Evolutionary conservation across 1,284 basidiomycete genomes (phyloP).

Genomic region (Hypsizygus ulmarius): DNA sequence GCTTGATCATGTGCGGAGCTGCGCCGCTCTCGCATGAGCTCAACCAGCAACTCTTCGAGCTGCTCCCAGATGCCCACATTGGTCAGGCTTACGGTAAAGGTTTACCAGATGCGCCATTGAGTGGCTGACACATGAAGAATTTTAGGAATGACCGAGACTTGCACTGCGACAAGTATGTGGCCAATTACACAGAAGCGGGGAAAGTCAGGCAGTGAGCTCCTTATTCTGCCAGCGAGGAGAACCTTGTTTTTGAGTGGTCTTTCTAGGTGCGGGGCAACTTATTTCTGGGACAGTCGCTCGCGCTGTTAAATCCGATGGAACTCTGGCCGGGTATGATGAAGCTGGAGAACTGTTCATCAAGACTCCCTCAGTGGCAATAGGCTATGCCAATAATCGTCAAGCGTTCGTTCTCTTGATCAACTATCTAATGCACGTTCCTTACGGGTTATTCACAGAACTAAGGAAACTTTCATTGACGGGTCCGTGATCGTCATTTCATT

Average conservation of each 20-base stretch:
- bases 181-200: conserved; percentile 47
- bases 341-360: conserved; percentile 60
- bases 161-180: conserved; percentile 50
- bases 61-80: conserved; percentile 26
- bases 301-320: conserved; percentile 61
- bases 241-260: too few species aligned
- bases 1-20: conserved; percentile 35
- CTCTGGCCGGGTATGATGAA: conserved; percentile 54
- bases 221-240: too few species aligned
- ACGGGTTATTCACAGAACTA: conserved; percentile 37
- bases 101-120: not conserved
- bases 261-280: conserved; percentile 49
- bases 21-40: conserved; percentile 26
- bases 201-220: conserved; percentile 43
- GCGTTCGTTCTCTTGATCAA: conserved; percentile 47
- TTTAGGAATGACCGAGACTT: conserved; percentile 49
- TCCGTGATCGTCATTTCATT: conserved; percentile 16
- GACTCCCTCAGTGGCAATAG: conserved; percentile 54
- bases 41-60: conserved; percentile 23
- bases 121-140: not conserved
- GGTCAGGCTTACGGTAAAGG: conserved; percentile 26
- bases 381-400: conserved; percentile 57
- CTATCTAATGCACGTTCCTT: conserved; percentile 2
- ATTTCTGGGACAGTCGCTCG: conserved; percentile 49
- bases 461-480: conserved; percentile 54